A percentile compares a stretch with the other conserved stretches of the same genome.
These are phyloP conservation scores for Fusarium nematophilum DNA, from an alignment of 2,329 filamentous ascomycete genomes.

Conservation along the genomic window DNA sequence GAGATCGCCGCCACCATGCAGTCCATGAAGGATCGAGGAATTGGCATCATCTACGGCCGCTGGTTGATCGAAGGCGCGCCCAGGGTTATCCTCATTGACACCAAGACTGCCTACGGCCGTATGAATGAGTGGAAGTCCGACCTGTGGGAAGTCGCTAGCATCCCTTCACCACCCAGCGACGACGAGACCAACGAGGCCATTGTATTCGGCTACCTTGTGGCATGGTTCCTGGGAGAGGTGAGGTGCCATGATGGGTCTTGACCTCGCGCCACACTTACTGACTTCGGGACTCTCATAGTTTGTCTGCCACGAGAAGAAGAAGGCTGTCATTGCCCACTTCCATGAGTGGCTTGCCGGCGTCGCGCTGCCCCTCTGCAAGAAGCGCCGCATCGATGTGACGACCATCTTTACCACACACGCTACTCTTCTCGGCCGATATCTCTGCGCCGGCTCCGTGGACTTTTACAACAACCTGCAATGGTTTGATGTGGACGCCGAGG, in stretches of 20 bases:
- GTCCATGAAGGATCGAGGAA: slow-evolving; percentile 92
- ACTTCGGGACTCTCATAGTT: slow-evolving; percentile 69
- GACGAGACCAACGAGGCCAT: slow-evolving; percentile 98
- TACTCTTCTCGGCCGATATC: slow-evolving; percentile 92
- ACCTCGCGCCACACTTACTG: slow-evolving; percentile 18
- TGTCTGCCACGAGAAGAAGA: slow-evolving; percentile 90
- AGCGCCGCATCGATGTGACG: slow-evolving; percentile 93
- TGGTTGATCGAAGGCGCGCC: slow-evolving; percentile 99
- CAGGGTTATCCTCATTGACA: slow-evolving; percentile 93
- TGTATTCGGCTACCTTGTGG: slow-evolving; percentile 95
- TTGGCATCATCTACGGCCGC: slow-evolving; percentile 89
- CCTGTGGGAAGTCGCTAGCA: slow-evolving; percentile 91
- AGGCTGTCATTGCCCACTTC: slow-evolving; percentile 96
- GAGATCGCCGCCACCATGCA: slow-evolving; percentile 85
- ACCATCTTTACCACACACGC: slow-evolving; percentile 99
- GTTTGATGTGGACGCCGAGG: slow-evolving; percentile 96
- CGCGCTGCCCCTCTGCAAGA: slow-evolving; percentile 90
- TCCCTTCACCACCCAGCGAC: slow-evolving; percentile 91
- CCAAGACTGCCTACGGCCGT: slow-evolving; percentile 89
- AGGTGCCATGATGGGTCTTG: slow-evolving; percentile 38
- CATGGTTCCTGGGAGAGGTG: slow-evolving; percentile 98
- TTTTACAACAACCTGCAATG: slow-evolving; percentile 99
- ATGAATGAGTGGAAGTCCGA: slow-evolving; percentile 98
- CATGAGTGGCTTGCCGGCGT: slow-evolving; percentile 99
- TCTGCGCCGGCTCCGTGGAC: slow-evolving; percentile 96